Evolutionary conservation across 2,329 filamentous ascomycete species (phyloP), one percentile per base, ranked within the genome.

Genomic region (Basipetospora chlamydospora): DNA sequence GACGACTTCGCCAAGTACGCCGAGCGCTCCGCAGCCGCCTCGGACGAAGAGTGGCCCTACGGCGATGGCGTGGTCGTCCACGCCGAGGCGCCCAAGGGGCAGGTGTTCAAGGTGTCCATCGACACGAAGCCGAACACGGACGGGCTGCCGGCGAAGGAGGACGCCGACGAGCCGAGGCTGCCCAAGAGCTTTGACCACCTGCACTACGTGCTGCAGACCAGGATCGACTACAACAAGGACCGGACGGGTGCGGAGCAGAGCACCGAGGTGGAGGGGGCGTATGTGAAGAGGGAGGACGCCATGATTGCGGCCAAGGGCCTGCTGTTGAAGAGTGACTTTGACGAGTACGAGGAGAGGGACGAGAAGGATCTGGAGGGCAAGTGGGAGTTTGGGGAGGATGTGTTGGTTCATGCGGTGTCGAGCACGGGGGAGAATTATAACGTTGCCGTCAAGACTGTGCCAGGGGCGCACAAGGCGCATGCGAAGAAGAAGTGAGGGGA

Each of bases 361-460:
- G 47, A 46, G 17, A 39, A 41, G 16, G 34, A 43, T 16, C 39
- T 49, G 20, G 35, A 34, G 2, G 47, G 42, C 3, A 41, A 59
- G 38, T 64, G 61, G 59, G 59, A 60, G 2, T 66, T 56, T 52
- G 61, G 60, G 5, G 59, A 63, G 12, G 58, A 64, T 17, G 55
- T 59, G 3, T 39, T 61, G 2, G 55, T 60, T 11, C 61, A 63
- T 40, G 62, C 61, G 5, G 58, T 66, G 2, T 51, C 53, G 0
- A 47, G 55, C 29, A 58, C 48, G 6, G 63, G 62, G 1, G 54
- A 61, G 48, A 63, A 63, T 43, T 56, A 51, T 30, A 42, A 47
- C 3, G 50, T 64, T 5, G 46, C 51, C 2, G 52, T 64, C 5
- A 56, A 50, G 42, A 56, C 55, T 5, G 45, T 49, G 4, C 45